Evolutionary conservation across 2,329 filamentous ascomycete genomes (phyloP).

Genomic region (Cladosporium sp.): DNA sequence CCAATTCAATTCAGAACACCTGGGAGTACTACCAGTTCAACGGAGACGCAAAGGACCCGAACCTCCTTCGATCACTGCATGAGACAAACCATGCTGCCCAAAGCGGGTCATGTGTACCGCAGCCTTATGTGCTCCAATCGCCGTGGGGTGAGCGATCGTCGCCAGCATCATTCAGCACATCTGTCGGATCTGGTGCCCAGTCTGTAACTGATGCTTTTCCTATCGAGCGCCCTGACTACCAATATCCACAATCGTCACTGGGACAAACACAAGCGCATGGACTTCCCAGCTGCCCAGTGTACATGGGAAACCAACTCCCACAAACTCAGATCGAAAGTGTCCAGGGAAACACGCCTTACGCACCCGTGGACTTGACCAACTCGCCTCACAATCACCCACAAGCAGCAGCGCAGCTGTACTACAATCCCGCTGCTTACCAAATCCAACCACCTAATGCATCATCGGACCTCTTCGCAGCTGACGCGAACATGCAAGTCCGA

Average conservation of each 20-base stretch:
- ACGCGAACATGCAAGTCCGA: too few relatives aligned
- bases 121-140: neutral
- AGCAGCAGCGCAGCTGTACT: too few relatives aligned
- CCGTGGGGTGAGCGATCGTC: neutral
- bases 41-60: neutral
- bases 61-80: neutral
- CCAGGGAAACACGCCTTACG: constrained; percentile 15
- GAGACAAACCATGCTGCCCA: neutral
- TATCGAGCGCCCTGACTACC: neutral
- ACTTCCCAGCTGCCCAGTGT: neutral
- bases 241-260: neutral
- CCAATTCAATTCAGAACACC: neutral
- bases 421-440: too few relatives aligned
- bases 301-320: constrained; percentile 15
- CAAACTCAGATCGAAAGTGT: constrained; percentile 22
- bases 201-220: neutral
- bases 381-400: neutral
- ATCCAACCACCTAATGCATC: too few relatives aligned
- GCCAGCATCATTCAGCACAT: neutral
- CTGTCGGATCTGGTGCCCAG: neutral
- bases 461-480: too few relatives aligned
- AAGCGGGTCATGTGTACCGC: neutral
- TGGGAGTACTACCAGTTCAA: neutral
- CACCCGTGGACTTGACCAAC: neutral
- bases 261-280: neutral